Evolutionary conservation across 2,329 filamentous ascomycete genomes (phyloP), one percentile per base, ranked within the genome.

Genomic region (Exophiala dermatitidis): DNA sequence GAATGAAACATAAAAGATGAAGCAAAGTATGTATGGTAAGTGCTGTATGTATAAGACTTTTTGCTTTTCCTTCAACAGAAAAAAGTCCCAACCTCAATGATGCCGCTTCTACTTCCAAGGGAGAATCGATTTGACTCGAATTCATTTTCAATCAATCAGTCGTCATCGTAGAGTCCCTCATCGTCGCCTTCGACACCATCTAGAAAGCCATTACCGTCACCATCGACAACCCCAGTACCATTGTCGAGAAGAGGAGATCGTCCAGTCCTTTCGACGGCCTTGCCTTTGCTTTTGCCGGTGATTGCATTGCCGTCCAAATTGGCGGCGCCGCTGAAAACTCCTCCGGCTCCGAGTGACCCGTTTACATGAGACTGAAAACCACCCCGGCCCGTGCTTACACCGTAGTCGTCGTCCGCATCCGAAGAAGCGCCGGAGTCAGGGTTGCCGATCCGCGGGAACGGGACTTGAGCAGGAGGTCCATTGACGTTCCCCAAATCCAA

Each of bases 211-310:
- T 62, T 67, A 29, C 64, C 67, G 45, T 62, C 67, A 29, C 64
- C 60, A 9, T 69, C 68, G 10, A 69, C 61, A 19, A 19, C 19
- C 19, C 19, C 19, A 19, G 19, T 19, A 1, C 62, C 38, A 40
- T 45, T 44, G 41, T 50, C 34, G 9, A 12, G 29, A 2, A 30
- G n/a, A 37, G 29, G 38, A 5, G 50, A 37, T 19, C 19, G 19
- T 19, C 26, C n/a, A 41, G 28, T 51, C 55, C 29, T 50, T 55
- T 7, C 19, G 19, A 19, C 19, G 19, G 48, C 57, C 53, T 68
- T 72, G 34, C 62, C 66, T 59, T 73, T 74, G 19, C 67, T 68
- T 31, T 58, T 69, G 46, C 42, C 65, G 63, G 50, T 66, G 63
- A 47, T 63, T 60, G 57, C 59, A 4, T 47, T 63, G 12, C 64